Evolutionary conservation across 192 early-diverging fungal genomes (phyloP).

Genomic region (Podila clonocystis): DNA sequence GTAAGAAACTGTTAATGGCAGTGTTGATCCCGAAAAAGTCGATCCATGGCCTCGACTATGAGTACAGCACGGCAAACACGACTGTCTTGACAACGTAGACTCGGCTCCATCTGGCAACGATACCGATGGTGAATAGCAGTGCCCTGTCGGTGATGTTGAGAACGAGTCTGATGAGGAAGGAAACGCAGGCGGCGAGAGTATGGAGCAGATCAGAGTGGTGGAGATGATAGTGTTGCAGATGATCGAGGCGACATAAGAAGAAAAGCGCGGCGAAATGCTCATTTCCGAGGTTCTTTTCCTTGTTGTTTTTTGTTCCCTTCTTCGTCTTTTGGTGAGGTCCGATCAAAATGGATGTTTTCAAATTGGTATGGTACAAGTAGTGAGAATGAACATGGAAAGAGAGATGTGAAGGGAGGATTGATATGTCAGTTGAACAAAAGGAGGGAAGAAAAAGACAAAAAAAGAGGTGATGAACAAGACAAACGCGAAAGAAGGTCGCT

Average conservation of each 20-base stretch:
- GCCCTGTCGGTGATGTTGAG: neutral
- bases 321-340: too few species aligned
- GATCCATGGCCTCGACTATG: neutral
- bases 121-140: neutral
- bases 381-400: neutral
- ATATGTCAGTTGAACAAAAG: neutral
- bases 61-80: neutral
- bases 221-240: conserved; percentile 37
- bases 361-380: neutral
- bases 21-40: neutral
- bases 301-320: neutral
- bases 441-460: neutral
- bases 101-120: neutral
- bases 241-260: conserved; percentile 22
- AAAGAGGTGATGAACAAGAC: neutral
- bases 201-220: conserved; percentile 25
- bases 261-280: conserved; percentile 9
- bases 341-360: neutral
- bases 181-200: conserved; percentile 9
- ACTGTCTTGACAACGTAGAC: neutral
- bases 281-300: conserved; percentile 3
- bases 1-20: neutral
- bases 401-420: neutral
- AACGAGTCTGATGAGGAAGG: neutral
- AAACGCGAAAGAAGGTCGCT: too few species aligned